phyloP scores from a whole-genome alignment of 768 basidiomycete species.

The Boletus reticuloceps region DNA sequence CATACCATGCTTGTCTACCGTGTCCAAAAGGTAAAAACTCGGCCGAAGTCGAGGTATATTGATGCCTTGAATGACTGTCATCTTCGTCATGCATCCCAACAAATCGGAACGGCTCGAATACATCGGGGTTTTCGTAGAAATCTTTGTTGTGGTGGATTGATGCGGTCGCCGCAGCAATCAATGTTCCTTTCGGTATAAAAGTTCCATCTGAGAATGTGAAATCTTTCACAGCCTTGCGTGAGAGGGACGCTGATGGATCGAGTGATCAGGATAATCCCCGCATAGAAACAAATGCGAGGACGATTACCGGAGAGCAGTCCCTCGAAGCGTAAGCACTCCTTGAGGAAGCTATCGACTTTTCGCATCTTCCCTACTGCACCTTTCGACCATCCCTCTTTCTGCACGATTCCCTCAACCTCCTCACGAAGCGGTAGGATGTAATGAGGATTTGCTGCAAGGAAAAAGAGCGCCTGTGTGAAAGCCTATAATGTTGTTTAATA shows the following conservation, averaged over 20 bases:
- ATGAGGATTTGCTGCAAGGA: conserved; percentile 35
- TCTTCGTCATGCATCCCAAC: conserved; percentile 25
- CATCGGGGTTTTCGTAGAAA: conserved; percentile 26
- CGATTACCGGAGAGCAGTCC: conserved; percentile 21
- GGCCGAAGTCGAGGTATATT: conserved; percentile 32
- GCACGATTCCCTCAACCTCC: not conserved
- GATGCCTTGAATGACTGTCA: conserved; percentile 31
- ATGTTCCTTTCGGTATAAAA: conserved; percentile 33
- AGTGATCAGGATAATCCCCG: not conserved
- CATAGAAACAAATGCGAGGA: conserved; percentile 16
- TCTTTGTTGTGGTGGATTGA: conserved; percentile 19
- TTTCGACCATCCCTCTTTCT: conserved; percentile 5
- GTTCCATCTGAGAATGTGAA: conserved; percentile 40
- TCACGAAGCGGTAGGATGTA: conserved; percentile 34
- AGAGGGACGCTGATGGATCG: conserved; percentile 23
- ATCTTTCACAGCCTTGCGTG: conserved; percentile 32
- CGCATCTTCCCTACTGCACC: conserved; percentile 27
- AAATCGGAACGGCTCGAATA: conserved; percentile 16
- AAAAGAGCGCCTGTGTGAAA: conserved; percentile 34
- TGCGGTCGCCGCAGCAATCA: conserved; percentile 17
- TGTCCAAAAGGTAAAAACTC: conserved; percentile 38
- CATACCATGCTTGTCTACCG: conserved; percentile 17
- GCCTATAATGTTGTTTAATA: conserved; percentile 14
- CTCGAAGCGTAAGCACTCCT: conserved; percentile 8
- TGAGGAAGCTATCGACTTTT: conserved; percentile 39